Conservation (phyloP, 306 rosid genomes). For the Pyrus communis region DNA sequence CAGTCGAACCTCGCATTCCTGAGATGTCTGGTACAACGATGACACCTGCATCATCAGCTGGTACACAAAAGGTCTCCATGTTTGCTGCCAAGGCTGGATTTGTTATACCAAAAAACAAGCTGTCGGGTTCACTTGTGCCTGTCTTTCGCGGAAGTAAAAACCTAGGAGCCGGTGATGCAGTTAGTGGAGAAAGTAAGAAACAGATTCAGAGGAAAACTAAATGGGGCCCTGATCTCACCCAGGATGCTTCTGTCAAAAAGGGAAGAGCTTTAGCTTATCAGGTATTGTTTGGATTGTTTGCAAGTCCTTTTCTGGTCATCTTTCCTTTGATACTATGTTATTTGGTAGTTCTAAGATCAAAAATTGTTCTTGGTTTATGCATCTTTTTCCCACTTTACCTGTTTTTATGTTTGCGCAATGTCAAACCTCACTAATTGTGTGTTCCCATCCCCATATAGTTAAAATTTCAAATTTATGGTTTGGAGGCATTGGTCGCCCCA, state of each 20-base stretch:
- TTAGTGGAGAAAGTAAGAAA: too few relatives aligned
- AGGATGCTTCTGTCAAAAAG: constrained; percentile 58
- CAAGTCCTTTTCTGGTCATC: constrained; percentile 1
- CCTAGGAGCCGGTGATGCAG: too few relatives aligned
- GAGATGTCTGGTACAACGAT: constrained; percentile 49
- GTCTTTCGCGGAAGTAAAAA: constrained; percentile 43
- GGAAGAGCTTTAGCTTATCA: constrained; percentile 80
- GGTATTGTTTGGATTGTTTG: constrained; percentile 40
- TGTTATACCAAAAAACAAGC: constrained; percentile 89
- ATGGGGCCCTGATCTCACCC: constrained; percentile 80
- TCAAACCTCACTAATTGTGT: background rate
- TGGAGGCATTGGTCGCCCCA: constrained; percentile 6
- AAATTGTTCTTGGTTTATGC: background rate
- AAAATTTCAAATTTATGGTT: background rate
- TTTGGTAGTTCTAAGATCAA: background rate
- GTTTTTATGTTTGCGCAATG: background rate
- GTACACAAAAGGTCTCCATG: constrained; percentile 62
- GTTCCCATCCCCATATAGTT: background rate
- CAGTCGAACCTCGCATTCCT: constrained; percentile 16
- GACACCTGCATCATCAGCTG: constrained; percentile 35
- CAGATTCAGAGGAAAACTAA: constrained; percentile 25
- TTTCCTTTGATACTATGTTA: background rate
- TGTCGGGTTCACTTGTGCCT: constrained; percentile 83
- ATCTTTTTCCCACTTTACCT: background rate
- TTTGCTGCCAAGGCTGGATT: constrained; percentile 80